Conservation (phyloP, 1,284 basidiomycete species). For the Cryptococcus sp. region DNA sequence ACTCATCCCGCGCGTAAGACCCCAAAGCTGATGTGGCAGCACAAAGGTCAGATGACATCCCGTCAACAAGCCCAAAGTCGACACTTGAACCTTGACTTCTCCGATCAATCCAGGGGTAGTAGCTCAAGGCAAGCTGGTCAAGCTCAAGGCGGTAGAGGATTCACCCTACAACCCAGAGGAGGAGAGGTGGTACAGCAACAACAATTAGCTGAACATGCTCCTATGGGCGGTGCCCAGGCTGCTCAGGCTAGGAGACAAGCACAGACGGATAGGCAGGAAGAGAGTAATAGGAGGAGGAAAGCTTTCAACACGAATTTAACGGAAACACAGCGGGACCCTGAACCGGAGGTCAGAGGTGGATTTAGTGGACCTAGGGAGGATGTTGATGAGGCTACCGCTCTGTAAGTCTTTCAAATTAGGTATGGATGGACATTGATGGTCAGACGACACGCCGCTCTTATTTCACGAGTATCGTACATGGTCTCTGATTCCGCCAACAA, state of each 20-base stretch:
- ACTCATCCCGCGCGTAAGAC: not conserved
- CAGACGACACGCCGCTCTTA: conserved; percentile 67
- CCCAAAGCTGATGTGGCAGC: conserved; percentile 45
- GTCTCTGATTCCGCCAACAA: conserved; percentile 69
- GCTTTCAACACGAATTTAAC: conserved; percentile 66
- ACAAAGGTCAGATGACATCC: conserved; percentile 73
- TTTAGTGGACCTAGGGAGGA: conserved; percentile 41
- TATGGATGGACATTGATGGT: not conserved
- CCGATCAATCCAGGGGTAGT: conserved; percentile 6
- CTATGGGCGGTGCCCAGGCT: conserved; percentile 37
- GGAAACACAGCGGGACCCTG: conserved; percentile 34
- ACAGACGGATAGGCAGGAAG: conserved; percentile 39
- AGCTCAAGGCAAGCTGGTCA: conserved; percentile 4
- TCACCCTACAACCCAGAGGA: conserved; percentile 21
- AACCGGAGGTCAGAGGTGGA: conserved; percentile 2
- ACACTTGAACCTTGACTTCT: conserved; percentile 72
- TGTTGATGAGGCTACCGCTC: conserved; percentile 41
- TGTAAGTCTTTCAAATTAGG: conserved; percentile 20
- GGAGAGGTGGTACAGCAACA: conserved; percentile 24
- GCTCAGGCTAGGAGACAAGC: conserved; percentile 38
- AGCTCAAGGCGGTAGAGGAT: conserved; percentile 24
- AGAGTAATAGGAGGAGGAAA: conserved; percentile 32
- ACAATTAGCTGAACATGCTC: conserved; percentile 27
- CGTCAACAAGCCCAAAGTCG: conserved; percentile 73
- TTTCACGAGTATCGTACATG: conserved; percentile 63